These are phyloP conservation scores for Pluteus cervinus DNA, from an alignment of 768 basidiomycete species.

Conservation along the genomic window DNA sequence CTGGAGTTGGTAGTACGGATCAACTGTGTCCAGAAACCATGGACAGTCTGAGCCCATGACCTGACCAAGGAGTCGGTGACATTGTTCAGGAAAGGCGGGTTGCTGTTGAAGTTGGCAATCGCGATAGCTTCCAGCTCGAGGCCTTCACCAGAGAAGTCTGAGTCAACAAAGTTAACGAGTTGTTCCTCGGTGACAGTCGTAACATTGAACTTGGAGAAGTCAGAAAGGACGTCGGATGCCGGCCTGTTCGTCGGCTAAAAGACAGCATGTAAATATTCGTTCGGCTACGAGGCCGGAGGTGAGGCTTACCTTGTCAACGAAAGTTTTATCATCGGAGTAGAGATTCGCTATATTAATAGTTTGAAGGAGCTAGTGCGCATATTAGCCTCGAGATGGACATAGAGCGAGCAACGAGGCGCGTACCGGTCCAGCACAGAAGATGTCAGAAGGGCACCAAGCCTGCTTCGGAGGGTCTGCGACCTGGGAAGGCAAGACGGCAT, in stretches of 20 bases:
- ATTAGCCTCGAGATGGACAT: constrained; percentile 5
- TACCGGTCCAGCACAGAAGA: constrained; percentile 78
- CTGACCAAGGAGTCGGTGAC: constrained; percentile 64
- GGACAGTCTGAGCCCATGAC: constrained; percentile 74
- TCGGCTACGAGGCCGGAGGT: background rate
- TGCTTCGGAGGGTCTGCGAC: constrained; percentile 60
- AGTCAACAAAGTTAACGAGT: constrained; percentile 64
- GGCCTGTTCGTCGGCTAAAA: constrained; percentile 60
- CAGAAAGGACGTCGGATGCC: constrained; percentile 63
- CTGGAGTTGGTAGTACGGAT: constrained; percentile 70
- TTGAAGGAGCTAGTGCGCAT: constrained; percentile 60
- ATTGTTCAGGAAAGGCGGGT: constrained; percentile 64
- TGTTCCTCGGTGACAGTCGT: constrained; percentile 44
- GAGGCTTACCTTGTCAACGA: constrained; percentile 61
- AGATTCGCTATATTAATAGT: constrained; percentile 74
- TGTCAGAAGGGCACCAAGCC: constrained; percentile 67
- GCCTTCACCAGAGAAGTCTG: constrained; percentile 80
- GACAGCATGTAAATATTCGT: background rate
- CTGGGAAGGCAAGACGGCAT: constrained; percentile 57
- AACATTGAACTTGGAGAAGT: constrained; percentile 58
- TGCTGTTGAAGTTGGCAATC: constrained; percentile 54
- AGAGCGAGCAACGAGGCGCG: constrained; percentile 21
- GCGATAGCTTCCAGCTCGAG: constrained; percentile 65
- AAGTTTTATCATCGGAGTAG: constrained; percentile 80
- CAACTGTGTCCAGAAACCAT: constrained; percentile 80